Evolutionary conservation across 345 rosid genomes (phyloP).

Genomic region (Salix arbutifolia): DNA sequence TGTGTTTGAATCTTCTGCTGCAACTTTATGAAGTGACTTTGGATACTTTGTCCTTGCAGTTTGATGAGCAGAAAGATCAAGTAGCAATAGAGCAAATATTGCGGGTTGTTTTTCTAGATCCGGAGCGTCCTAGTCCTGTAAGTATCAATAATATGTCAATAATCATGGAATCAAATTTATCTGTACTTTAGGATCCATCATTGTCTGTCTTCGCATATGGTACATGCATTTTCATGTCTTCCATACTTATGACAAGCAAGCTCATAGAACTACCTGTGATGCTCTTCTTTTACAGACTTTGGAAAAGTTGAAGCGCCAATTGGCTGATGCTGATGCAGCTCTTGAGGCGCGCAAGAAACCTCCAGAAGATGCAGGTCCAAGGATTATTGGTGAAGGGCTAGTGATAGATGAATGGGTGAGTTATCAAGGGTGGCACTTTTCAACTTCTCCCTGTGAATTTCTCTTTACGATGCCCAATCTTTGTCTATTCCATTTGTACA

Average conservation of each 20-base stretch:
- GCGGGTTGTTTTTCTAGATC: conserved; percentile 80
- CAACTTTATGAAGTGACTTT: not conserved
- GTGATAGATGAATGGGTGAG: conserved; percentile 99
- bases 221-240: not conserved
- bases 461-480: not conserved
- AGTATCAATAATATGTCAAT: conserved; percentile 19
- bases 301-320: conserved; percentile 82
- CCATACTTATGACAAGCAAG: not conserved
- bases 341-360: conserved; percentile 80
- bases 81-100: conserved; percentile 68
- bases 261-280: not conserved
- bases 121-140: conserved; percentile 72
- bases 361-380: conserved; percentile 75
- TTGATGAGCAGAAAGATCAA: conserved; percentile 92
- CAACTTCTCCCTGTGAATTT: not conserved
- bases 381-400: conserved; percentile 94
- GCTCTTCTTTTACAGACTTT: conserved; percentile 33
- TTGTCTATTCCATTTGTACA: conserved; percentile 16
- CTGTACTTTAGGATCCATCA: not conserved
- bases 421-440: conserved; percentile 2
- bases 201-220: not conserved
- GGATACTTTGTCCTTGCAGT: conserved; percentile 39
- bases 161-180: not conserved
- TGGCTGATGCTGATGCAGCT: conserved; percentile 87
- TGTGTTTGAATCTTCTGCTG: not conserved